These are phyloP conservation scores for Antrodiella citrinella DNA, from an alignment of 768 basidiomycete genomes.

Conservation along the genomic window DNA sequence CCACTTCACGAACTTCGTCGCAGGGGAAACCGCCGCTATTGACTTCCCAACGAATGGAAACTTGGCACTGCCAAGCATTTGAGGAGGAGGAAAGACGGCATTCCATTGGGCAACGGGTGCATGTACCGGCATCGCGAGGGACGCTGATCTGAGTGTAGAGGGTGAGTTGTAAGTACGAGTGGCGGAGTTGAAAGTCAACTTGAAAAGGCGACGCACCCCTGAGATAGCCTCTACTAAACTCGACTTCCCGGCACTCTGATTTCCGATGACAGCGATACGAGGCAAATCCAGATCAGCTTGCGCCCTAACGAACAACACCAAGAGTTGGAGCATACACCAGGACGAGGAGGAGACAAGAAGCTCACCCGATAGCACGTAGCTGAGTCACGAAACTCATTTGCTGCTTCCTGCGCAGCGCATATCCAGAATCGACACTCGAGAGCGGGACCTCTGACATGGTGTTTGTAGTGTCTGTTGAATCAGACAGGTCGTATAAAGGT, in stretches of 20 bases:
- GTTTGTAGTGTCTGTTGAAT: not conserved
- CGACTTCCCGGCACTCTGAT: constrained; percentile 43
- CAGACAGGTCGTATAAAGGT: no score
- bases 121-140: constrained; percentile 41
- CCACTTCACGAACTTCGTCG: constrained; percentile 17
- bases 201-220: constrained; percentile 25
- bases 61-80: constrained; percentile 25
- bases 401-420: constrained; percentile 10
- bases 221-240: constrained; percentile 44
- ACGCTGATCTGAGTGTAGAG: constrained; percentile 22
- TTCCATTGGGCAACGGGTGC: constrained; percentile 33
- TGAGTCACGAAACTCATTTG: constrained; percentile 11
- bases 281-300: constrained; percentile 42
- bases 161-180: not conserved
- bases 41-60: constrained; percentile 35
- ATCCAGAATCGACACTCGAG: constrained; percentile 4
- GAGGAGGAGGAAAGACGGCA: constrained; percentile 22
- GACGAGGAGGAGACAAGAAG: not conserved
- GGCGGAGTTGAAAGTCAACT: not conserved
- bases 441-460: not conserved
- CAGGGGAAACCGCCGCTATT: constrained; percentile 24
- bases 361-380: constrained; percentile 21
- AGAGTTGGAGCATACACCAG: not conserved
- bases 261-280: constrained; percentile 42
- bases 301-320: constrained; percentile 20